phyloP scores from a whole-genome alignment of 1,139 yeast genomes.

The Yamadazyma dushanensis region DNA sequence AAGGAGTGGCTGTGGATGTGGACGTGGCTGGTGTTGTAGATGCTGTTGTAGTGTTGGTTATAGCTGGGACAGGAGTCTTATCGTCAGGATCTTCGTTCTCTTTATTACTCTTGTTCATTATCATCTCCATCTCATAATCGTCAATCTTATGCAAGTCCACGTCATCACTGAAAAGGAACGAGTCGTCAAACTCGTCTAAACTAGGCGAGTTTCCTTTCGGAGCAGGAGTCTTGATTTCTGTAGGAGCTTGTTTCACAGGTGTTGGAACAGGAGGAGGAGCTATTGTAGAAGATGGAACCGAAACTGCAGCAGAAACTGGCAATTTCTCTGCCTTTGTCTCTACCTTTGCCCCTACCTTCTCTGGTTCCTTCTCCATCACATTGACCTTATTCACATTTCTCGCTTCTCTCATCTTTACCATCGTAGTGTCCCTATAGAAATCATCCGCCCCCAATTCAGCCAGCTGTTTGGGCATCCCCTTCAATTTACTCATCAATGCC shows the following conservation, averaged over 20 bases:
- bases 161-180: conserved; percentile 69
- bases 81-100: conserved; percentile 10
- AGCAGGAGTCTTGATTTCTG: conserved; percentile 3
- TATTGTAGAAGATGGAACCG: too few relatives aligned
- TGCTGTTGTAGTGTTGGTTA: not conserved
- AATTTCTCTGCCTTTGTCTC: not conserved
- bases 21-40: not conserved
- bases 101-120: conserved; percentile 18
- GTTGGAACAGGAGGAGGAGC: not conserved
- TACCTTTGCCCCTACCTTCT: not conserved
- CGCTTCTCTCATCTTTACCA: conserved; percentile 27
- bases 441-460: conserved; percentile 52
- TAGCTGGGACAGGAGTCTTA: not conserved
- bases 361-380: conserved; percentile 8
- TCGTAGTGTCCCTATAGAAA: conserved; percentile 39
- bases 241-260: not conserved
- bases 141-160: conserved; percentile 29
- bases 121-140: conserved; percentile 29
- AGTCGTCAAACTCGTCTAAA: conserved; percentile 53
- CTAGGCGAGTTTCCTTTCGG: conserved; percentile 14
- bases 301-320: too few relatives aligned
- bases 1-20: not conserved
- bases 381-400: conserved; percentile 10
- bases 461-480: conserved; percentile 52
- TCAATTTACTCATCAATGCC: conserved; percentile 57